Percentiles rank a stretch among this genome's conserved stretches.
Conservation (phyloP, 129 eudicot genomes). For the Lactuca sativa region DNA sequence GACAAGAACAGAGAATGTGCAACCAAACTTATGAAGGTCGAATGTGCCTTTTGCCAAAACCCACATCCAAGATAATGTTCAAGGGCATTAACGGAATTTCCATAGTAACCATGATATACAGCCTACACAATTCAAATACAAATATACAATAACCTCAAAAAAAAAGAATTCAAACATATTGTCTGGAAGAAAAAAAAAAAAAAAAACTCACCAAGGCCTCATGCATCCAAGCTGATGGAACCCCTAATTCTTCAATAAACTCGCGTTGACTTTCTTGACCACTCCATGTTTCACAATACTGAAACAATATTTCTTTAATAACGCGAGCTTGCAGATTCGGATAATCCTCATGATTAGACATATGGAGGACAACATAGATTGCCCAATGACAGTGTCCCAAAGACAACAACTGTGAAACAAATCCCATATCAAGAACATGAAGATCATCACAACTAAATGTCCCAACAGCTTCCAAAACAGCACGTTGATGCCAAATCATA, state of each 20-base stretch:
- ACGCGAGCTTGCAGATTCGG: conserved; percentile 66
- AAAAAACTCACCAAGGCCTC: conserved; percentile 84
- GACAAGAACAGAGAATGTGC: conserved; percentile 80
- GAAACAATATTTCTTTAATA: conserved; percentile 82
- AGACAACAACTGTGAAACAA: conserved; percentile 76
- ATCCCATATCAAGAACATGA: conserved; percentile 89
- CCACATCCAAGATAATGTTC: conserved; percentile 78
- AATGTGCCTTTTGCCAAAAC: conserved; percentile 94
- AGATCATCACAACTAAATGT: conserved; percentile 77
- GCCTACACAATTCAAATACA: conserved; percentile 56
- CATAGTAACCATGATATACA: conserved; percentile 57
- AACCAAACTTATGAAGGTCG: conserved; percentile 64
- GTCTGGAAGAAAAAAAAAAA: too few species aligned
- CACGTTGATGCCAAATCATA: conserved; percentile 99
- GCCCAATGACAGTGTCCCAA: conserved; percentile 96
- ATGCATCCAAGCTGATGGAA: conserved; percentile 91
- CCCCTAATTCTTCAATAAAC: conserved; percentile 74
- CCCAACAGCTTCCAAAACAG: conserved; percentile 80
- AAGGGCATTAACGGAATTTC: conserved; percentile 68
- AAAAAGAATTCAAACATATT: neutral
- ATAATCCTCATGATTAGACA: conserved; percentile 79
- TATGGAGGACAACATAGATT: conserved; percentile 87
- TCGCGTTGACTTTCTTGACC: conserved; percentile 56
- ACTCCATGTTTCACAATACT: conserved; percentile 92
- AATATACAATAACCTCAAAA: neutral